Percentiles rank a stretch among this genome's conserved stretches.
Evolutionary conservation across 2,329 filamentous ascomycete species (phyloP).

Genomic region (Penicillium brasilianum): DNA sequence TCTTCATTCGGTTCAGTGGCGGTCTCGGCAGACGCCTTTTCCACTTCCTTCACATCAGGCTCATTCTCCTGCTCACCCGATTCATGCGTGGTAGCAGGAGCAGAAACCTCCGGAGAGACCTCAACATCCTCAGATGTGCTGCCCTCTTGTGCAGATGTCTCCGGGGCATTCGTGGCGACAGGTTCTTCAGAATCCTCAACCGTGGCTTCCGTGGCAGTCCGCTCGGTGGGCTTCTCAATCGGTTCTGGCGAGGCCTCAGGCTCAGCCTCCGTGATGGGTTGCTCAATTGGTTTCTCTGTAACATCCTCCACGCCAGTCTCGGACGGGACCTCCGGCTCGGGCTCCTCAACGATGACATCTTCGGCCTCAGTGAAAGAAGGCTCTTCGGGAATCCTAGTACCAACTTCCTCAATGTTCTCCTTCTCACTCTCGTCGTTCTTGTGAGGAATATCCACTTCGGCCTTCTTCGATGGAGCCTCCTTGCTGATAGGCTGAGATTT

Average conservation of each 20-base stretch:
- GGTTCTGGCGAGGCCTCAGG: slow-evolving; percentile 8
- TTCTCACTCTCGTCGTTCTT: slow-evolving; percentile 26
- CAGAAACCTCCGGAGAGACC: not conserved
- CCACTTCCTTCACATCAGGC: slow-evolving; percentile 2
- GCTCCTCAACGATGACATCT: slow-evolving; percentile 11
- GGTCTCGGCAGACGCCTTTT: slow-evolving; percentile 1
- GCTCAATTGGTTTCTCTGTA: not conserved
- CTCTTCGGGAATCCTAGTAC: slow-evolving; percentile 17
- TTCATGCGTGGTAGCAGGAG: not conserved
- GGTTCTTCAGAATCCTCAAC: not conserved
- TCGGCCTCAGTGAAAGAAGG: slow-evolving; percentile 10
- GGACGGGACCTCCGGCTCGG: slow-evolving; percentile 10
- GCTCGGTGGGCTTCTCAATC: slow-evolving; percentile 13
- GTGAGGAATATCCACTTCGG: slow-evolving; percentile 14
- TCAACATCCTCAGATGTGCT: not conserved
- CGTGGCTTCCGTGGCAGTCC: slow-evolving; percentile 8
- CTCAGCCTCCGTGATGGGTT: not conserved
- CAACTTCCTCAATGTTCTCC: slow-evolving; percentile 24
- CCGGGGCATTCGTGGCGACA: not conserved
- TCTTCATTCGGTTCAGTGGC: not conserved
- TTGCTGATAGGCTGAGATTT: slow-evolving; percentile 26
- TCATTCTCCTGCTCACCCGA: slow-evolving; percentile 1
- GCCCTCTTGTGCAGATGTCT: not conserved
- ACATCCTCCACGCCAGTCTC: not conserved
- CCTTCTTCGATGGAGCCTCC: slow-evolving; percentile 7